These are phyloP conservation scores for Microbotryum lychnidis-dioicae DNA, from an alignment of 1,284 basidiomycete species.

Conservation along the genomic window DNA sequence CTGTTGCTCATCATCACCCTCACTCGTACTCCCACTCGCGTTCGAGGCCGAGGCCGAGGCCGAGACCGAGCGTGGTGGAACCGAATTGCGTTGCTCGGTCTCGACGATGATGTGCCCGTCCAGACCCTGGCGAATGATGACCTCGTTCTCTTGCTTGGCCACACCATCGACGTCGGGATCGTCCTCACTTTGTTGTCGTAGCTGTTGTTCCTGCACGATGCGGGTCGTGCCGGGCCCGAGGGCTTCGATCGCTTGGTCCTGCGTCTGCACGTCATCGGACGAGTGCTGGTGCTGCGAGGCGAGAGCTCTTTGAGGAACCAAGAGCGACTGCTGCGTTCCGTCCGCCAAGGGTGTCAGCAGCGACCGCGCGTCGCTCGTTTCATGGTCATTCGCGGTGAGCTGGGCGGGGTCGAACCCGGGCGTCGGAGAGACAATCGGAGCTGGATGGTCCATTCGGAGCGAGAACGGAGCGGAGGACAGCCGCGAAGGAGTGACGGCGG, in stretches of 20 bases:
- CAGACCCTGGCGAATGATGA: not conserved
- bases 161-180: not conserved
- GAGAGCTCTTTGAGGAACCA: not conserved
- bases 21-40: too few species aligned
- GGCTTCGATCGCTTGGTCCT: slow-evolving; percentile 2
- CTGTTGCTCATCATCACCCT: not conserved
- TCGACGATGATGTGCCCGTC: not conserved
- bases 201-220: not conserved
- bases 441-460: too few species aligned
- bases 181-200: not conserved
- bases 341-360: too few species aligned
- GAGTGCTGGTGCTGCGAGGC: slow-evolving; percentile 6
- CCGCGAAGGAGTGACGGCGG: too few species aligned
- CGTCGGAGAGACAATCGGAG: too few species aligned
- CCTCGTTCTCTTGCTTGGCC: slow-evolving; percentile 3
- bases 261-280: not conserved
- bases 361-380: too few species aligned
- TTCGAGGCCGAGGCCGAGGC: too few species aligned
- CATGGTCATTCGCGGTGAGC: too few species aligned
- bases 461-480: too few species aligned
- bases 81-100: not conserved
- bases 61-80: not conserved
- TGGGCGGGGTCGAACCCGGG: too few species aligned
- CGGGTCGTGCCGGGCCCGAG: not conserved
- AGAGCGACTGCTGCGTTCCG: too few species aligned